Base-by-base conservation (phyloP, 208 protist species). In the Crithidia brevicula region DNA sequence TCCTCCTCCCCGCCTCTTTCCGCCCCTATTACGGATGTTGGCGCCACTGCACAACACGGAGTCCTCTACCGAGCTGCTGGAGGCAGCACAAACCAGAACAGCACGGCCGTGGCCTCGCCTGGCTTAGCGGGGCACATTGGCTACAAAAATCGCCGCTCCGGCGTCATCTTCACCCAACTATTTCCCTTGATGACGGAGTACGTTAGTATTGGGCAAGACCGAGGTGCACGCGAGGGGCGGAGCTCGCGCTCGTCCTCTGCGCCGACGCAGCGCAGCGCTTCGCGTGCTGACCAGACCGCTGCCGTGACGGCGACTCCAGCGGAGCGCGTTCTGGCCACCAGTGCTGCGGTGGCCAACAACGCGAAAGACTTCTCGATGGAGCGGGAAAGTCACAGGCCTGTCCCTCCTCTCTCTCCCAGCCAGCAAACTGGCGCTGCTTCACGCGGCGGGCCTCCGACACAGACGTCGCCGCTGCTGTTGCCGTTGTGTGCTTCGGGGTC, bases 141-240 rank as follows among this genome's bases (percentile, higher is more conserved):
- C 30, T 20, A 59, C 62, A 25, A 45, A 10, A 42, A 27, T n/a
- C 50, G 25, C 8, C 62, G 49, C 38, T 42, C 28, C 38, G 50
- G 51, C 28, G 28, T 59, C 22, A 23, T 67, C 33, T 74, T 74
- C 31, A 57, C 60, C 33, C 59, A 63, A 20, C 30, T 74, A 1
- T 74, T 74, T 43, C 60, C 68, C 3, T 53, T 74, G 23, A 15
- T 74, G 45, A 46, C 53, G 33, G 68, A 67, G 34, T 67, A 34
- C 23, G 68, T 67, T 16, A 11, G 43, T 11, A 27, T 67, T 1
- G 40, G 34, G 1, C 25, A 11, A n/a, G 34, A 25, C 31, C 5
- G 45, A 42, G 27, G 31, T 13, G 23, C 13, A 23, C 23, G 58
- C 2, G 23, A 10, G 10, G 45, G 42, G 5, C 27, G 27, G 1